Percentiles rank a stretch among this genome's conserved stretches.
Evolutionary conservation across 2,329 filamentous ascomycete genomes (phyloP).

Genomic region (Aspergillus texensis): DNA sequence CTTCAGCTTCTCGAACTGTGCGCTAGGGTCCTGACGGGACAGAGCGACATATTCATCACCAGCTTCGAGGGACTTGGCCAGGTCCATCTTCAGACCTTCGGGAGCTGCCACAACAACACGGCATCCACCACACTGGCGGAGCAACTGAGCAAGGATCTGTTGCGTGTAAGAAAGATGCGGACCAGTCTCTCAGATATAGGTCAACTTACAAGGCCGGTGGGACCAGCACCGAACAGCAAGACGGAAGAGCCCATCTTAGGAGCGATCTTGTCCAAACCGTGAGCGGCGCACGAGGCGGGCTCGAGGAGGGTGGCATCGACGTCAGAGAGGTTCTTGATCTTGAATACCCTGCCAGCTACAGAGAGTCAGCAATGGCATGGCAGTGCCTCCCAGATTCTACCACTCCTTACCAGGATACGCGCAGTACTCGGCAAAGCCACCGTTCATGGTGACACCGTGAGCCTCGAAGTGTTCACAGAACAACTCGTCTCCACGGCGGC

Average conservation of each 20-base stretch:
- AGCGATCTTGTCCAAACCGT: conserved; percentile 69
- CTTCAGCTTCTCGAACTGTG: conserved; percentile 65
- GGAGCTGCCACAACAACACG: conserved; percentile 71
- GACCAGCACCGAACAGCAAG: conserved; percentile 69
- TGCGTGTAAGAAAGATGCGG: background rate
- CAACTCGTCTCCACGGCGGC: conserved; percentile 66
- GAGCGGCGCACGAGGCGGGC: conserved; percentile 71
- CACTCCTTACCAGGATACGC: conserved; percentile 47
- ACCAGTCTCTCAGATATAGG: background rate
- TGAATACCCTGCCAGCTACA: conserved; percentile 61
- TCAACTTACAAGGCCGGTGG: conserved; percentile 65
- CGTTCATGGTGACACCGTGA: conserved; percentile 62
- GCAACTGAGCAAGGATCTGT: conserved; percentile 61
- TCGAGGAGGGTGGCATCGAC: conserved; percentile 72
- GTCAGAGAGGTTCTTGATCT: conserved; percentile 66
- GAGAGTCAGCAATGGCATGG: conserved; percentile 13
- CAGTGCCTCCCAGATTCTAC: background rate
- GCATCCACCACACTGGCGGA: conserved; percentile 68
- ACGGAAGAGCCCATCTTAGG: conserved; percentile 67
- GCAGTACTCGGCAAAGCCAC: conserved; percentile 73
- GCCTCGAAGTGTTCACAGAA: conserved; percentile 71
- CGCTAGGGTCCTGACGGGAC: conserved; percentile 54
- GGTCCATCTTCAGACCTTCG: conserved; percentile 69
- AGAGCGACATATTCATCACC: conserved; percentile 53
- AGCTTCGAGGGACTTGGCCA: conserved; percentile 56